A percentile compares a stretch with the other conserved stretches of the same genome.
Evolutionary conservation across 345 rosid species (phyloP).

Genomic region (Eucalyptus sp.): DNA sequence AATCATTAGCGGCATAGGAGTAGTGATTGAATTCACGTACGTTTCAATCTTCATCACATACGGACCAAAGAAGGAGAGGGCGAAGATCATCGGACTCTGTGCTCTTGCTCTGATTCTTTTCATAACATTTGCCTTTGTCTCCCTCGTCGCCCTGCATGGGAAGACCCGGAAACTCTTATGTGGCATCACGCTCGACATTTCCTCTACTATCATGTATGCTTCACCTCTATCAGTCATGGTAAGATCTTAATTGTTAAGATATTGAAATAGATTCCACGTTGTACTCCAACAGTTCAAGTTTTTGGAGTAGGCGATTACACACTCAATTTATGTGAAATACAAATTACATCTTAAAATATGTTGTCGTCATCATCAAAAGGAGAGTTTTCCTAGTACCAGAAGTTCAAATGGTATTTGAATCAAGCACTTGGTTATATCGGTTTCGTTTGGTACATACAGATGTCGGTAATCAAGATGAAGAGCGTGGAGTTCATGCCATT

Average conservation of each 20-base stretch:
- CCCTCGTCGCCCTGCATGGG: conserved; percentile 11
- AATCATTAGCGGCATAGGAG: background rate
- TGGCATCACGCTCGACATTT: conserved; percentile 17
- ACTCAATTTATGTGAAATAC: background rate
- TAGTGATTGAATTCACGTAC: background rate
- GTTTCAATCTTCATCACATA: background rate
- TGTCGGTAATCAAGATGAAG: conserved; percentile 21
- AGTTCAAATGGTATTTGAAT: background rate
- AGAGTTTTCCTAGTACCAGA: background rate
- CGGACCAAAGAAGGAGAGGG: background rate
- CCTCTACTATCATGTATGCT: conserved; percentile 25
- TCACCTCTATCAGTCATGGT: conserved; percentile 29
- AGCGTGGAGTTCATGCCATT: conserved; percentile 37
- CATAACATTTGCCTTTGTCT: conserved; percentile 5
- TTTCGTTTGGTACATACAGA: background rate
- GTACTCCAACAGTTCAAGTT: background rate
- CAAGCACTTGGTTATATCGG: background rate
- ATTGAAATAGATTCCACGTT: background rate
- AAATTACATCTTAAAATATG: background rate
- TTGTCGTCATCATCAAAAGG: background rate
- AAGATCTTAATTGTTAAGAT: background rate
- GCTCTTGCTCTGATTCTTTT: background rate
- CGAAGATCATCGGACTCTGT: background rate
- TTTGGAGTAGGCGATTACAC: background rate
- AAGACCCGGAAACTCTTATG: conserved; percentile 18